Base-by-base conservation (phyloP, 2,329 filamentous ascomycete genomes). In the Pyricularia pennisetigena region DNA sequence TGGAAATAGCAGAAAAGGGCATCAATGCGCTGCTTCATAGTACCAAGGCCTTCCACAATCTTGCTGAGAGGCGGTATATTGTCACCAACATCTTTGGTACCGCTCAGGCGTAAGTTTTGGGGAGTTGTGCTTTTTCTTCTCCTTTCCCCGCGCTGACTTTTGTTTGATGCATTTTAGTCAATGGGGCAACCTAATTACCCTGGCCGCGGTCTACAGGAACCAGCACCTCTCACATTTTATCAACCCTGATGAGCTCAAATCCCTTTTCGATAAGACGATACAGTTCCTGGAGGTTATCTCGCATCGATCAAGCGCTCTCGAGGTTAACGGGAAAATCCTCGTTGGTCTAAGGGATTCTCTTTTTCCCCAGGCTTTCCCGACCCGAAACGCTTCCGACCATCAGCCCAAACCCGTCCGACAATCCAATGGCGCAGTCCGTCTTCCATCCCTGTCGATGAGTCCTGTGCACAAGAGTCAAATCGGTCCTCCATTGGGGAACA, bases 101-200 rank as follows among this genome's bases (percentile, higher is more conserved):
- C n/a, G n/a, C n/a, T n/a, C n/a, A n/a, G n/a, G 94, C 94, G 92
- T 97, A 91, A 87, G 92, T 88, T 32, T 32, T 32, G 4, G 30
- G 30, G 30, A 32, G 5, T 32, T 9, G 30, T 32, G 30, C 9
- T 32, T 57, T 68, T 68, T 68, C 26, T 16, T 24, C 24, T 61
- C 67, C 54, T 59, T 67, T 69, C 71, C 72, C 77, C 73, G 74
- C 72, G 12, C 29, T 64, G 23, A 72, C 75, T 10, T 69, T 68
- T 35, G 32, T 35, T 67, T 49, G 68, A n/a, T 62, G 69, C 61
- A 41, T 69, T 64, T 5, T 71, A 97, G 94, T 7, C 95, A 99
- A 93, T 99, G 96, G 82, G 94, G 95, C 69, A 98, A 98, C 76
- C 87, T 97, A 74, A 83, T 98, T 66, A 92, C 96, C n/a, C 86